Percentiles rank a stretch among this genome's conserved stretches.
Conservation (phyloP, 306 rosid genomes). For the Sophora flavescens region DNA sequence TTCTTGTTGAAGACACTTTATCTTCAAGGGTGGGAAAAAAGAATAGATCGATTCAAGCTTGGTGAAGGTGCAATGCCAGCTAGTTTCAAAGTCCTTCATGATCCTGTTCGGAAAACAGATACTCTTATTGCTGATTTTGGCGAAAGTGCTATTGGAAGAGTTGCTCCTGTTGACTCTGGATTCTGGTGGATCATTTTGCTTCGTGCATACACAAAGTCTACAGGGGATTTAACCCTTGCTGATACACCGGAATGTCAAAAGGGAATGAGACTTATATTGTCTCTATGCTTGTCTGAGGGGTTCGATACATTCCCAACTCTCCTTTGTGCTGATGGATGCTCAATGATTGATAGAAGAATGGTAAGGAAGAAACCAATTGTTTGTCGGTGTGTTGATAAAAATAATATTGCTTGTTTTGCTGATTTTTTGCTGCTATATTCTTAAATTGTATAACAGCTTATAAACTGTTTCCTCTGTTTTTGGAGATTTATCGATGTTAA, state of each 20-base stretch:
- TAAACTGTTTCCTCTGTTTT: neutral
- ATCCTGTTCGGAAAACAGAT: constrained; percentile 77
- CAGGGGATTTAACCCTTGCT: constrained; percentile 80
- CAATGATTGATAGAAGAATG: constrained; percentile 93
- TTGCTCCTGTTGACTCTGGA: constrained; percentile 96
- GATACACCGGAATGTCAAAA: constrained; percentile 81
- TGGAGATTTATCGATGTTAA: neutral
- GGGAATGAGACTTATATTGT: constrained; percentile 87
- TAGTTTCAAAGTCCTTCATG: constrained; percentile 92
- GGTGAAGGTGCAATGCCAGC: constrained; percentile 98
- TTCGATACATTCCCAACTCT: constrained; percentile 92
- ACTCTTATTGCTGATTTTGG: constrained; percentile 89
- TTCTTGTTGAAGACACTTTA: constrained; percentile 84
- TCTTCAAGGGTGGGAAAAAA: constrained; percentile 94
- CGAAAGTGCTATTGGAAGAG: constrained; percentile 97
- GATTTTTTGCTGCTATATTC: neutral
- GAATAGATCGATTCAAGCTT: constrained; percentile 88
- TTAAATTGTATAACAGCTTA: neutral
- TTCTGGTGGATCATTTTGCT: constrained; percentile 97
- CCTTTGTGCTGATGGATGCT: constrained; percentile 95
- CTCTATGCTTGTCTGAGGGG: constrained; percentile 88
- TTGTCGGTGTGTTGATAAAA: constrained; percentile 27
- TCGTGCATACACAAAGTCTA: constrained; percentile 90
- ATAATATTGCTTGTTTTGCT: constrained; percentile 29
- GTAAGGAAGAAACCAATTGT: constrained; percentile 53